Percentiles rank a stretch among this genome's conserved stretches.
Conservation (phyloP, 2,329 filamentous ascomycete species). For the Pseudomassariella vexata region DNA sequence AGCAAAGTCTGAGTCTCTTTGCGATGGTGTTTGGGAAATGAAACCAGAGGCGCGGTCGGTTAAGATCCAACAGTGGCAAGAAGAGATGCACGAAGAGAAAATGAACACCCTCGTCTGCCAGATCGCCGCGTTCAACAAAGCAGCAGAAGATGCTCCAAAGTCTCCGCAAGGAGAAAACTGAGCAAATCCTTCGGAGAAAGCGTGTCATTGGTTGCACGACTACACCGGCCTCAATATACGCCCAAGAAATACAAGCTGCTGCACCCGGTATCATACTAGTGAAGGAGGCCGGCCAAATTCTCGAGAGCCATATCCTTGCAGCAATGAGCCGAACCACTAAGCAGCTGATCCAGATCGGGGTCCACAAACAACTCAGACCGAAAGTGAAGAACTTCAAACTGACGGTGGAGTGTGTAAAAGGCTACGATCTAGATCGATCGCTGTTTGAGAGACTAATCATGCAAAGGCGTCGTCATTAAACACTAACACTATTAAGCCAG, state of each 20-base stretch:
- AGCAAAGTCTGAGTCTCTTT: conserved; percentile 17
- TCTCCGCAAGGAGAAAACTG: conserved; percentile 36
- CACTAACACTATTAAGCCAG: conserved; percentile 54
- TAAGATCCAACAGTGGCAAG: conserved; percentile 41
- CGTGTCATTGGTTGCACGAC: conserved; percentile 67
- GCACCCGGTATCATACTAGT: conserved; percentile 57
- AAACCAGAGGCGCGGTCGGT: conserved; percentile 35
- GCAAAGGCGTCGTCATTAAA: conserved; percentile 45
- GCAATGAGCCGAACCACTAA: conserved; percentile 49
- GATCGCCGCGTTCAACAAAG: too few relatives aligned
- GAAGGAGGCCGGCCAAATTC: conserved; percentile 69
- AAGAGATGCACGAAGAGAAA: conserved; percentile 30
- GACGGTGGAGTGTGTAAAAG: conserved; percentile 56
- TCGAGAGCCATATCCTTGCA: conserved; percentile 62
- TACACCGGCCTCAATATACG: conserved; percentile 60
- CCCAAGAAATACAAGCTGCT: conserved; percentile 44
- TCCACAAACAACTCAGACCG: conserved; percentile 67
- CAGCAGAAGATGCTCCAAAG: conserved; percentile 35
- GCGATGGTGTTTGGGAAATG: conserved; percentile 47
- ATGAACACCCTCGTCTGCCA: conserved; percentile 37
- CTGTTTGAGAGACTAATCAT: conserved; percentile 63
- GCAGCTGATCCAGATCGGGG: conserved; percentile 65
- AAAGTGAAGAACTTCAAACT: conserved; percentile 58
- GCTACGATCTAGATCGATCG: conserved; percentile 62
- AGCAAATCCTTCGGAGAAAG: conserved; percentile 41